Conservation (phyloP, 1,284 basidiomycete species). For the Cutaneotrichosporon sp. region DNA sequence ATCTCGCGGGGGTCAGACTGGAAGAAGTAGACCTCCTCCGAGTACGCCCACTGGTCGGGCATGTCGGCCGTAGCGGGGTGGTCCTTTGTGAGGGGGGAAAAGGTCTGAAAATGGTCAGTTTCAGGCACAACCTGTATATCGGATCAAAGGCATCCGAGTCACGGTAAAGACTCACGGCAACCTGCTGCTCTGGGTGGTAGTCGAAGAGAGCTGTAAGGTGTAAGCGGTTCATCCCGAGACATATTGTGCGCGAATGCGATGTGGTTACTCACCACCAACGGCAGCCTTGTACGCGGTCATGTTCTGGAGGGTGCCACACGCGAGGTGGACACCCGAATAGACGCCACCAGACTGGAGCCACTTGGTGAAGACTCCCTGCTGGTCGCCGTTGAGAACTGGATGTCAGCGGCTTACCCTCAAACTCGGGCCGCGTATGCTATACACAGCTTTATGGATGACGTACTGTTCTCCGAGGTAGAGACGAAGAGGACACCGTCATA, state of each 20-base stretch:
- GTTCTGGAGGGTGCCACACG: slow-evolving; percentile 67
- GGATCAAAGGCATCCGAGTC: not conserved
- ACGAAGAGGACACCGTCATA: slow-evolving; percentile 72
- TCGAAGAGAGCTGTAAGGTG: slow-evolving; percentile 62
- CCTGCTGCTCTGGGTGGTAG: slow-evolving; percentile 68
- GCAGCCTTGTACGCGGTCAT: slow-evolving; percentile 63
- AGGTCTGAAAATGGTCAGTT: slow-evolving; percentile 58
- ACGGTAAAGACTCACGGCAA: slow-evolving; percentile 37
- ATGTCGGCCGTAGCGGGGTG: slow-evolving; percentile 68
- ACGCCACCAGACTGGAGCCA: slow-evolving; percentile 61
- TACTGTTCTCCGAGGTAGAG: slow-evolving; percentile 65
- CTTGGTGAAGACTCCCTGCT: slow-evolving; percentile 63
- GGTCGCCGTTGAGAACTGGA: slow-evolving; percentile 63
- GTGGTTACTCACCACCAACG: slow-evolving; percentile 52
- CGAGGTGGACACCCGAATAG: slow-evolving; percentile 56
- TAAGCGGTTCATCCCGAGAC: not conserved
- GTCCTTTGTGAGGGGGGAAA: slow-evolving; percentile 61
- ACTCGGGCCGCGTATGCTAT: not conserved
- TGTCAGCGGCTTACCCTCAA: not conserved
- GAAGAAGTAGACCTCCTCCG: slow-evolving; percentile 66
- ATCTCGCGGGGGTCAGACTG: slow-evolving; percentile 68
- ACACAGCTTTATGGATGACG: slow-evolving; percentile 21
- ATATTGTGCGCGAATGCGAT: not conserved
- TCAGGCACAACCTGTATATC: not conserved
- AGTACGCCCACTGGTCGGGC: slow-evolving; percentile 62